phyloP scores from a whole-genome alignment of 495 filamentous ascomycete species.

The Podospora comata region DNA sequence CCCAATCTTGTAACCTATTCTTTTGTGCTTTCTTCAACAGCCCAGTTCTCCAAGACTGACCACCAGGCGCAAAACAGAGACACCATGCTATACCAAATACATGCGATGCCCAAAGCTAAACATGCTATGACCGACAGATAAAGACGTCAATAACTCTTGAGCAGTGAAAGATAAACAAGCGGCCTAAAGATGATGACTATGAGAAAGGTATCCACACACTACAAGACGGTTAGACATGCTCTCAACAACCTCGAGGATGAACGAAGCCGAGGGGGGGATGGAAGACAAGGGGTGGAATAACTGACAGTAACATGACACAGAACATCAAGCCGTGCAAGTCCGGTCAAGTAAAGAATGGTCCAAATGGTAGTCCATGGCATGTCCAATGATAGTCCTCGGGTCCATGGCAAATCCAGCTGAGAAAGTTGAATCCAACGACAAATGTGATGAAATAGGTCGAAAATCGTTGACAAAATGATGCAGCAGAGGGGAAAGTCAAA shows the following conservation, averaged over 20 bases:
- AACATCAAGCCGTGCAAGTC: not conserved
- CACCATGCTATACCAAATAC: not conserved
- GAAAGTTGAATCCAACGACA: not conserved
- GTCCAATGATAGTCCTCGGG: not conserved
- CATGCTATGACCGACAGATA: not conserved
- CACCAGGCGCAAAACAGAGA: not conserved
- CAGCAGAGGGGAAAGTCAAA: not conserved
- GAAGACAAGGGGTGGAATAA: not conserved
- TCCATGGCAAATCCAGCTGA: not conserved
- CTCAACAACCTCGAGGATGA: not conserved
- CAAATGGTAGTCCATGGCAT: not conserved
- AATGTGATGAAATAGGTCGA: not conserved
- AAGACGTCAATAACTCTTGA: not conserved
- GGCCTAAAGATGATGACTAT: not conserved
- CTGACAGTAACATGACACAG: not conserved
- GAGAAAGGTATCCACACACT: not conserved
- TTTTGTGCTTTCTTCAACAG: not conserved
- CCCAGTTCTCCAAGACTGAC: not conserved
- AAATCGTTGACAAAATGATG: not conserved
- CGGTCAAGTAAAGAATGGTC: not conserved
- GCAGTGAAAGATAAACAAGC: not conserved
- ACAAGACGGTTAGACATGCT: not conserved
- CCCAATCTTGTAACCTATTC: not conserved
- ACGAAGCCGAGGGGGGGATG: not conserved
- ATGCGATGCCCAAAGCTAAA: not conserved